A percentile compares a stretch with the other conserved stretches of the same genome.
phyloP scores from a whole-genome alignment of 1,284 basidiomycete genomes.

The Singerocomus inundabilis region DNA sequence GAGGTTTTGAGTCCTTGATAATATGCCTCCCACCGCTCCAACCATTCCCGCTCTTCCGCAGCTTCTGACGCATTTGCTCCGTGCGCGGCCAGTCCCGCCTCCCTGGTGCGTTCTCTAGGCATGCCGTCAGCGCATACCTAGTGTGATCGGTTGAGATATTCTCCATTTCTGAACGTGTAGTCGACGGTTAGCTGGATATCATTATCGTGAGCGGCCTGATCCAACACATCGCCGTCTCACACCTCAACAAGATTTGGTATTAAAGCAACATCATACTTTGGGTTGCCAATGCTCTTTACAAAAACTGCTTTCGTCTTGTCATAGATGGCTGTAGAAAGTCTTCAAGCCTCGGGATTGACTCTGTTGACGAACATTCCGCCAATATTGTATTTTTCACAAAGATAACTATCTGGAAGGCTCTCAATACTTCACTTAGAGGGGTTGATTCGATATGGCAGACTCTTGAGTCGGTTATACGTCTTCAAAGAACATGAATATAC shows the following conservation, averaged over 20 bases:
- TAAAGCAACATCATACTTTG: conserved; percentile 68
- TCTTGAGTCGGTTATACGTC: conserved; percentile 90
- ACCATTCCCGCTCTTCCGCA: too few species aligned
- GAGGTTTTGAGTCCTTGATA: too few species aligned
- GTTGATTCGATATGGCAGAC: conserved; percentile 29
- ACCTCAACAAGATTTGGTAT: conserved; percentile 72
- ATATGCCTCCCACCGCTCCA: too few species aligned
- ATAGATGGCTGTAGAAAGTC: conserved; percentile 71
- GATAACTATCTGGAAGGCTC: conserved; percentile 45
- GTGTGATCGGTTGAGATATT: conserved; percentile 49
- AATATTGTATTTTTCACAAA: conserved; percentile 76
- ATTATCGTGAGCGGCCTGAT: conserved; percentile 63
- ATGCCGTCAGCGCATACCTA: too few species aligned
- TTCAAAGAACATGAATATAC: conserved; percentile 16
- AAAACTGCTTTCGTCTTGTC: conserved; percentile 75
- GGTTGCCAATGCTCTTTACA: conserved; percentile 81
- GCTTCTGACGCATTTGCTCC: too few species aligned
- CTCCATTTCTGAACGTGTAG: conserved; percentile 85
- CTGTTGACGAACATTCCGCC: conserved; percentile 71
- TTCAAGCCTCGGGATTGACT: conserved; percentile 54
- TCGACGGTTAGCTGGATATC: conserved; percentile 81
- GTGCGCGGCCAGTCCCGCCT: too few species aligned
- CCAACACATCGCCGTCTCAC: not conserved
- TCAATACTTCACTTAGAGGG: not conserved
- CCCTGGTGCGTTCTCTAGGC: too few species aligned